Evolutionary conservation across 306 rosid genomes (phyloP).

Genomic region (Corylus americana): DNA sequence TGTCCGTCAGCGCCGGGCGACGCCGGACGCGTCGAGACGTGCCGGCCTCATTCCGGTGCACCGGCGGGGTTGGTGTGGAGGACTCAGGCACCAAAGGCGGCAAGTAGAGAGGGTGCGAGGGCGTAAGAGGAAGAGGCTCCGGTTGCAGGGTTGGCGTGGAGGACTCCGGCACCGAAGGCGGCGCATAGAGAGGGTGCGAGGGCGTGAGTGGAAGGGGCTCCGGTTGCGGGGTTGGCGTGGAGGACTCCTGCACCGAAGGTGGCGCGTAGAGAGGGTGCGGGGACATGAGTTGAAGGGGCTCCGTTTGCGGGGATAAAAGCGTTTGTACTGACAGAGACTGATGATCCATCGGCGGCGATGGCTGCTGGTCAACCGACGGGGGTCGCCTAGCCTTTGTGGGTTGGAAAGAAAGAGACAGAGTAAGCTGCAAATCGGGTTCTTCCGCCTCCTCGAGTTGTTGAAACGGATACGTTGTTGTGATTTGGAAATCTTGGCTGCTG

Average conservation of each 20-base stretch:
- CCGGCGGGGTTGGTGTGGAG: not conserved
- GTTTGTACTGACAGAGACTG: no score
- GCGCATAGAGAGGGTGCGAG: not conserved
- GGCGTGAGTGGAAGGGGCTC: not conserved
- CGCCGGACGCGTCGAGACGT: constrained; percentile 15
- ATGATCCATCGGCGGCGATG: no score
- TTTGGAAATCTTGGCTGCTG: not conserved
- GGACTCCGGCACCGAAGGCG: no score
- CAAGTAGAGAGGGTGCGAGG: no score
- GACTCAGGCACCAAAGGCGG: not conserved
- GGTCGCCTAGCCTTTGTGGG: not conserved
- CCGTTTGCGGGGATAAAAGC: no score
- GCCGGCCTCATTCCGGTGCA: not conserved
- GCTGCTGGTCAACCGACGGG: not conserved
- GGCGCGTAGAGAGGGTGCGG: not conserved
- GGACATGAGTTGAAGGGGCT: not conserved
- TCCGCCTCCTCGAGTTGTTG: not conserved
- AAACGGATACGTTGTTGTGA: not conserved
- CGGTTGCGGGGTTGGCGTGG: not conserved
- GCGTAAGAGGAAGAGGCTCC: not conserved
- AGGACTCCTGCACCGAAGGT: not conserved
- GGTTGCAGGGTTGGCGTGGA: no score
- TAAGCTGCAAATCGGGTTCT: not conserved
- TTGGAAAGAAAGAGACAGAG: not conserved
- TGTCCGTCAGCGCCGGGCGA: not conserved